Percentiles rank a stretch among this genome's conserved stretches.
These are phyloP conservation scores for Chalaropsis thielavioides DNA, from an alignment of 2,329 filamentous ascomycete species.

Conservation along the genomic window DNA sequence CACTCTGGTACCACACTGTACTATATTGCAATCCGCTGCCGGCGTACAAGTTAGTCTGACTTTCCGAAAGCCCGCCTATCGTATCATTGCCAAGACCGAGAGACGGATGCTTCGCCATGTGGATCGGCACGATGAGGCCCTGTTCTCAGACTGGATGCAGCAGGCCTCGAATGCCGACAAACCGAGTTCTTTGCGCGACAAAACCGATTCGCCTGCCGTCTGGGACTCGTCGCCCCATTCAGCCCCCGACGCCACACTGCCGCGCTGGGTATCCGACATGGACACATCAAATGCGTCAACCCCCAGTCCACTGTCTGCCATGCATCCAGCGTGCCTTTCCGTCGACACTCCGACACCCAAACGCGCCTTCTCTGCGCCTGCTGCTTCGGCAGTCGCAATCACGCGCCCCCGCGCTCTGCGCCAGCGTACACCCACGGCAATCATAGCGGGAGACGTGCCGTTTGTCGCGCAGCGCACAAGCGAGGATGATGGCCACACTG, in stretches of 20 bases:
- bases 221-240: background rate
- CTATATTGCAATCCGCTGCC: background rate
- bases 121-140: background rate
- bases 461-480: too few relatives aligned
- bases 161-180: background rate
- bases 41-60: slow-evolving; percentile 9
- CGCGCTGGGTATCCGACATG: background rate
- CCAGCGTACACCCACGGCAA: too few relatives aligned
- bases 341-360: too few relatives aligned
- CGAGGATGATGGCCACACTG: too few relatives aligned
- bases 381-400: too few relatives aligned
- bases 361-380: too few relatives aligned
- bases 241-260: background rate
- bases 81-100: background rate
- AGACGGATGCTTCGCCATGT: background rate
- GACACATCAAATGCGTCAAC: background rate
- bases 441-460: too few relatives aligned
- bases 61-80: background rate
- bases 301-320: background rate
- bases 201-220: background rate
- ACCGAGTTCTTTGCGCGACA: background rate
- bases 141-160: background rate
- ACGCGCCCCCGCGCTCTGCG: too few relatives aligned
- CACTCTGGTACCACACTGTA: background rate
- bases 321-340: background rate